Evolutionary conservation across 228 moss, liverwort and hornwort genomes (phyloP), one percentile per base, ranked within the genome.

Genomic region (Sphagnum fallax): DNA sequence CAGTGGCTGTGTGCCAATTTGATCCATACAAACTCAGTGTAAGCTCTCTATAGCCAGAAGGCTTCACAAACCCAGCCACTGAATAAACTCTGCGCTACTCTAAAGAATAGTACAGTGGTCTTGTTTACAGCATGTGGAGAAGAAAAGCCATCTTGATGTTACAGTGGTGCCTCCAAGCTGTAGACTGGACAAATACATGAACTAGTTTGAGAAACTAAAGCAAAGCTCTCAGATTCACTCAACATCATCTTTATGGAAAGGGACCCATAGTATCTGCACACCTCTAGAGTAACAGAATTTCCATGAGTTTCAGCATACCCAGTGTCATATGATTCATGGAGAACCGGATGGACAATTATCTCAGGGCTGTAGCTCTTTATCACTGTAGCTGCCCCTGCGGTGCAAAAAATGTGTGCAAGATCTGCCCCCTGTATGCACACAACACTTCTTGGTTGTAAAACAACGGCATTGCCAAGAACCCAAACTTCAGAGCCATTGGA

Each of bases 321-420:
- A 50, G 87, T 52, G 59, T 92, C 94, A 76, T 92, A 88, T 51
- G 90, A 90, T 81, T 98, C 98, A 70, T 84, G 82, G 70, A 98
- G 85, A 52, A 98, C 84, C 16, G 98, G 98, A 75, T 98, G 98
- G 61, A 98, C 98, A 78, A 98, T 98, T 70, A 98, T 78, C 79
- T 98, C 98, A 64, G 98, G 98, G 71, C 92, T 98, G 74, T 94
- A 98, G 78, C 90, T 84, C 83, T 98, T 98, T 64, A 98, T 94
- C 48, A 90, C 98, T 70, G 92, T 90, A 68, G 87, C 98, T 73
- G 98, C 98, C 74, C 94, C 98, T 64, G 86, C 77, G 47, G 98
- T 94, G 72, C 98, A 98, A 81, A 98, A 98, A 53, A 98, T 92
- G 68, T 98, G 98, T 48, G 98, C 85, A 73, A 98, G 7, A 74